Evolutionary conservation across 2,329 filamentous ascomycete genomes (phyloP).

Genomic region (Lecanicillium sp.): DNA sequence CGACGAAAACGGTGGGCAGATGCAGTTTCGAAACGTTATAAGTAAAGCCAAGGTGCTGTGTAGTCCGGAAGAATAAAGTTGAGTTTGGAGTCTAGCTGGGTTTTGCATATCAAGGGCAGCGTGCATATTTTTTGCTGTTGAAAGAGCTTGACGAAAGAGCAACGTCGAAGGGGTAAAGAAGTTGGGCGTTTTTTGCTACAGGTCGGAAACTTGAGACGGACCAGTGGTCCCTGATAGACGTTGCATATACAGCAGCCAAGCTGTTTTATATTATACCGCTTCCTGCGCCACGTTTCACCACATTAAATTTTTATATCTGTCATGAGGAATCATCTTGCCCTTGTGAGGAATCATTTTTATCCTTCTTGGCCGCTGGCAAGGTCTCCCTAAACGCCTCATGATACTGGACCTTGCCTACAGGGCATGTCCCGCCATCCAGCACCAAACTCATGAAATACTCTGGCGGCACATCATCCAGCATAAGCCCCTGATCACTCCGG

Average conservation of each 20-base stretch:
- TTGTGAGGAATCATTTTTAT: too few species aligned
- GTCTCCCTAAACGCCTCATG: conserved; percentile 4
- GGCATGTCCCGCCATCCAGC: conserved; percentile 1
- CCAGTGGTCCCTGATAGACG: too few species aligned
- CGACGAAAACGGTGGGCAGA: conserved; percentile 54
- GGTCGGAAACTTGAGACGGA: too few species aligned
- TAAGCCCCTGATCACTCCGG: background rate
- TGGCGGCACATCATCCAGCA: background rate
- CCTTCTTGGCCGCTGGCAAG: background rate
- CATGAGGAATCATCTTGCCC: too few species aligned
- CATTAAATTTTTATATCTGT: too few species aligned
- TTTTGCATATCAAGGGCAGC: background rate
- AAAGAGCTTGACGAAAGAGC: too few species aligned
- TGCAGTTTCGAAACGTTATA: conserved; percentile 56
- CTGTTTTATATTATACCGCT: too few species aligned
- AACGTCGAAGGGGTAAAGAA: too few species aligned
- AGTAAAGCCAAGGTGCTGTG: conserved; percentile 60
- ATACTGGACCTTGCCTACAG: conserved; percentile 1
- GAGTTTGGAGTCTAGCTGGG: background rate
- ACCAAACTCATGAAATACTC: conserved; percentile 1
- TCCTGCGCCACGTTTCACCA: too few species aligned
- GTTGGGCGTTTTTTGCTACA: too few species aligned
- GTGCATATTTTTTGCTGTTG: background rate
- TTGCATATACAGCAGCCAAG: too few species aligned
- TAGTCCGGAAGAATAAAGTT: conserved; percentile 27